These are phyloP conservation scores for Lachnellula subtilissima DNA, from an alignment of 2,329 filamentous ascomycete genomes.

Conservation along the genomic window DNA sequence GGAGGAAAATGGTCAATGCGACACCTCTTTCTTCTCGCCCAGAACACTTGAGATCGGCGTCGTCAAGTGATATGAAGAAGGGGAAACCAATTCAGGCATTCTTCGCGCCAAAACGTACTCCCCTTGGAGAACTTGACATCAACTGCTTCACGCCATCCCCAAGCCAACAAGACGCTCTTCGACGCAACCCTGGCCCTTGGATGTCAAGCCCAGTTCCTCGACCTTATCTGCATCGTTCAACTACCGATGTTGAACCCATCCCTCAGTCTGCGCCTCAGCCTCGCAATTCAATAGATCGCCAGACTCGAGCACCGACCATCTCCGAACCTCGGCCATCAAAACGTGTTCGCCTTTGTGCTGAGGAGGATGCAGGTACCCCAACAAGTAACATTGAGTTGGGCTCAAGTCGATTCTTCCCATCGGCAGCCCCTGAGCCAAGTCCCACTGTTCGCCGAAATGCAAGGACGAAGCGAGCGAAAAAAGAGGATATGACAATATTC, in stretches of 20 bases:
- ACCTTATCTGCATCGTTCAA: constrained; percentile 23
- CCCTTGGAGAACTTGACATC: constrained; percentile 62
- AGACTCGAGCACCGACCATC: constrained; percentile 34
- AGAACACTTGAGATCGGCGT: constrained; percentile 16
- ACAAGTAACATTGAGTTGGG: constrained; percentile 31
- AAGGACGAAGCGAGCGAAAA: constrained; percentile 36
- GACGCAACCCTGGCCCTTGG: constrained; percentile 52
- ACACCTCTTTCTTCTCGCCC: constrained; percentile 18
- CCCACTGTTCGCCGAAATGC: constrained; percentile 34
- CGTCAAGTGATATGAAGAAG: constrained; percentile 52
- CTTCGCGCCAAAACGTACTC: constrained; percentile 59
- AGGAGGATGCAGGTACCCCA: constrained; percentile 34
- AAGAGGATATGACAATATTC: constrained; percentile 43
- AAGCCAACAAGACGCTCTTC: constrained; percentile 55
- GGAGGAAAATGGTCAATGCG: constrained; percentile 21
- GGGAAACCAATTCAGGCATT: constrained; percentile 58
- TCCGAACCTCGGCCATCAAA: constrained; percentile 45
- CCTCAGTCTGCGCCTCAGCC: constrained; percentile 31
- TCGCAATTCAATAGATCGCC: constrained; percentile 36
- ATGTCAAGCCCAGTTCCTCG: constrained; percentile 42
- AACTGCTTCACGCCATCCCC: constrained; percentile 64
- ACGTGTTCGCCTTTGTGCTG: constrained; percentile 47
- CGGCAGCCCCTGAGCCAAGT: constrained; percentile 32
- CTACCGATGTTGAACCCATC: constrained; percentile 28
- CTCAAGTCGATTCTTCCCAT: constrained; percentile 45